Evolutionary conservation across 768 basidiomycete species (phyloP).

Genomic region (Mycena chlorophos): DNA sequence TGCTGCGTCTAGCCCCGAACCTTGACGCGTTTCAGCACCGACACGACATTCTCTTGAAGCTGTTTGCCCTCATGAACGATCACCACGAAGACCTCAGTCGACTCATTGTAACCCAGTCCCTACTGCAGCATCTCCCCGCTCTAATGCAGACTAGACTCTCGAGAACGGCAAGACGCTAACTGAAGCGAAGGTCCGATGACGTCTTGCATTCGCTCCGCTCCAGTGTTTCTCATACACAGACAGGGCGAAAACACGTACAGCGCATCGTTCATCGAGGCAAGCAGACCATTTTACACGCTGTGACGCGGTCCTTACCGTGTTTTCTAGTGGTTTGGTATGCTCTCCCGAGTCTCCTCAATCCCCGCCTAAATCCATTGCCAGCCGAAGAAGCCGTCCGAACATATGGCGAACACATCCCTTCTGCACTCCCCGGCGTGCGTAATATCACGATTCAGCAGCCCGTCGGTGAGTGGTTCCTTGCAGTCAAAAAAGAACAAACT

Average conservation of each 20-base stretch:
- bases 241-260: slow-evolving; percentile 85
- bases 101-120: slow-evolving; percentile 65
- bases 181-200: slow-evolving; percentile 67
- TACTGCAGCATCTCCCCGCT: slow-evolving; percentile 27
- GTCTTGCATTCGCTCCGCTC: background rate
- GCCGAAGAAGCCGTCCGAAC: slow-evolving; percentile 91
- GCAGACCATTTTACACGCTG: slow-evolving; percentile 19
- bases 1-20: background rate
- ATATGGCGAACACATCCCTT: slow-evolving; percentile 91
- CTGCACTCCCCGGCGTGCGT: slow-evolving; percentile 63
- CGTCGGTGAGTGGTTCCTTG: slow-evolving; percentile 51
- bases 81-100: slow-evolving; percentile 85
- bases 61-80: slow-evolving; percentile 76
- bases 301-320: background rate
- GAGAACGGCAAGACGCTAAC: slow-evolving; percentile 93
- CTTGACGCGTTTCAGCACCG: slow-evolving; percentile 51
- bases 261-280: slow-evolving; percentile 79
- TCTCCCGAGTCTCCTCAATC: background rate
- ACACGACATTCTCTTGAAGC: slow-evolving; percentile 80
- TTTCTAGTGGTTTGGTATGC: slow-evolving; percentile 86
- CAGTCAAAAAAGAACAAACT: background rate
- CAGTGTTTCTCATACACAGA: background rate
- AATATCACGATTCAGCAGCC: slow-evolving; percentile 95
- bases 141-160: slow-evolving; percentile 57
- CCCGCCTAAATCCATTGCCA: slow-evolving; percentile 31